Percentiles rank a stretch among this genome's conserved stretches.
Conservation (phyloP, 768 basidiomycete species). For the Mycena vulgaris region DNA sequence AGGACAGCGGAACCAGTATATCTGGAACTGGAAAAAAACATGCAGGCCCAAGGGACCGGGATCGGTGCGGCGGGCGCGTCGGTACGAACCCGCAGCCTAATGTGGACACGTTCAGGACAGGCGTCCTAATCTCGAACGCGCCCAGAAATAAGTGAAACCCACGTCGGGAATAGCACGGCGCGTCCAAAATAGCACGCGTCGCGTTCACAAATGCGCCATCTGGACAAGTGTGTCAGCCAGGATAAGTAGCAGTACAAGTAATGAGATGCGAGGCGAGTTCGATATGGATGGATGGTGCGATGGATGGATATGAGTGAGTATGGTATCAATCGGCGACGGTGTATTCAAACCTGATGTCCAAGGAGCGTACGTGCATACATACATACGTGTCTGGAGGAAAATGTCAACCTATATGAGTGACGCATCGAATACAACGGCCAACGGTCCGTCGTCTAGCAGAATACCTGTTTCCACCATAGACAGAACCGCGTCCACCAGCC, state of each 20-base stretch:
- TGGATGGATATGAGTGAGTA: slow-evolving; percentile 4
- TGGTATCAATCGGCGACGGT: slow-evolving; percentile 4
- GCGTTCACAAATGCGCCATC: slow-evolving; percentile 4
- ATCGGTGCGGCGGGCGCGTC: no score
- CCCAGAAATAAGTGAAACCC: not conserved
- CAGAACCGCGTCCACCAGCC: slow-evolving; percentile 85
- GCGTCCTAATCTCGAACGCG: no score
- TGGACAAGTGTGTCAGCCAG: slow-evolving; percentile 1
- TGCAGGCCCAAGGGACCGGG: no score
- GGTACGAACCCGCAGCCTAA: no score
- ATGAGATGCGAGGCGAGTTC: slow-evolving; percentile 1
- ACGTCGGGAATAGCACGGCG: not conserved
- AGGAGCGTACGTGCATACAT: not conserved
- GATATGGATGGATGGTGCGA: not conserved
- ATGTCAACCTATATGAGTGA: slow-evolving; percentile 19
- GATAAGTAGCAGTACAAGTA: slow-evolving; percentile 16
- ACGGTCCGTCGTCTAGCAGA: slow-evolving; percentile 66
- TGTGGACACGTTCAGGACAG: no score
- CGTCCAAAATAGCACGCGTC: not conserved
- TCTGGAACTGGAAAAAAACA: no score
- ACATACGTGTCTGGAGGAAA: slow-evolving; percentile 1
- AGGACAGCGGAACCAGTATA: no score
- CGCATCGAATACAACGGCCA: slow-evolving; percentile 29
- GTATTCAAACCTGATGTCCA: slow-evolving; percentile 20
- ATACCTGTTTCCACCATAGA: slow-evolving; percentile 84